Evolutionary conservation across 2,329 filamentous ascomycete species (phyloP).

Genomic region (Leptographium lundbergii): DNA sequence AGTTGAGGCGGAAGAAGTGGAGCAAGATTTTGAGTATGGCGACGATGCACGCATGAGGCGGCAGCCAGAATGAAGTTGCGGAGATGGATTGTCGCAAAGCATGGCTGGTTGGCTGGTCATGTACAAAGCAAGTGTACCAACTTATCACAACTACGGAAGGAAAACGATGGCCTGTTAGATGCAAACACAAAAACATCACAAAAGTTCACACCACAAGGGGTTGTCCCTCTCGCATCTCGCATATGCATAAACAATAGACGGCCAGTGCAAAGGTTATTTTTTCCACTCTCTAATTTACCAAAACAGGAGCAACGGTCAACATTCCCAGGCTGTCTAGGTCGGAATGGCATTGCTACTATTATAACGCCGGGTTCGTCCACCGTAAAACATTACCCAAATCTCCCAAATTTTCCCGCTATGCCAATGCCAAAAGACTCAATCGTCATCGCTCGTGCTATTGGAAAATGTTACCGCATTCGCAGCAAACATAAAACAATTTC

Average conservation of each 20-base stretch:
- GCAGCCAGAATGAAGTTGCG: background rate
- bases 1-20: slow-evolving; percentile 89
- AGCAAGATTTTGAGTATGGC: slow-evolving; percentile 96
- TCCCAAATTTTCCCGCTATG: background rate
- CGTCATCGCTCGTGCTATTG: slow-evolving; percentile 25
- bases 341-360: background rate
- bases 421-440: background rate
- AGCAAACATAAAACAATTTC: slow-evolving; percentile 94
- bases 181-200: background rate
- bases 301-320: background rate
- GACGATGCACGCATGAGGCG: slow-evolving; percentile 46
- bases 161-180: background rate
- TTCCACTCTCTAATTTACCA: background rate
- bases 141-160: background rate
- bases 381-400: background rate
- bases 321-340: background rate
- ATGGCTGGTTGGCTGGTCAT: background rate
- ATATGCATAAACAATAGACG: background rate
- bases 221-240: background rate
- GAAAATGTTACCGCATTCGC: slow-evolving; percentile 83
- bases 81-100: background rate
- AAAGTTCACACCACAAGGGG: background rate
- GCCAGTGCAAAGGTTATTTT: background rate
- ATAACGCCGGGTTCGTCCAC: background rate
- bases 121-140: background rate